Percentiles rank a stretch among this genome's conserved stretches.
Conservation (phyloP, 2,329 filamentous ascomycete species). For the Colletotrichum filicis region DNA sequence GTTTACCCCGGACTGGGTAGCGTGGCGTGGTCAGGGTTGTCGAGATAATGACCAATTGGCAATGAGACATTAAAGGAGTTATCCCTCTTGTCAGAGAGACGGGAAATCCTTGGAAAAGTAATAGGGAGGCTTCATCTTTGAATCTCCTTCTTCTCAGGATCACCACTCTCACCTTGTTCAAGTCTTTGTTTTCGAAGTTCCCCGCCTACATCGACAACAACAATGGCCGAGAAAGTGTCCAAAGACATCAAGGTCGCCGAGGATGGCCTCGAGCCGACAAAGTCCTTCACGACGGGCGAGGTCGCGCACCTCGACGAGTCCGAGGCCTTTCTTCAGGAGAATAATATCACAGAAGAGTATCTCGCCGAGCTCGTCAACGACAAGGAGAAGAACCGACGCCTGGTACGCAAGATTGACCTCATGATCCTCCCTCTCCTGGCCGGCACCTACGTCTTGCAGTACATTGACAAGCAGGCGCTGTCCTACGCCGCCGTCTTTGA, state of each 20-base stretch:
- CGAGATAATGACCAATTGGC: conserved; percentile 27
- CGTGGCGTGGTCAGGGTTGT: neutral
- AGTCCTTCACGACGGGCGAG: conserved; percentile 29
- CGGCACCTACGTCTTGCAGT: conserved; percentile 62
- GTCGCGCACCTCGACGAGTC: conserved; percentile 55
- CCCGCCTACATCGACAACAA: neutral
- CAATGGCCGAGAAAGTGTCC: conserved; percentile 7
- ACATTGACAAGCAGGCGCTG: conserved; percentile 66
- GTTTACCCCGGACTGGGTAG: conserved; percentile 25
- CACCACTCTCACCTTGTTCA: neutral
- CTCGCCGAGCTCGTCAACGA: conserved; percentile 58
- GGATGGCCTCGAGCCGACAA: conserved; percentile 31
- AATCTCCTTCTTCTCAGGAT: neutral
- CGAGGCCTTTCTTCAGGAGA: conserved; percentile 59
- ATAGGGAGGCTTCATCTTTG: neutral
- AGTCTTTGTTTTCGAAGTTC: neutral
- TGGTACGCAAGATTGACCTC: conserved; percentile 59
- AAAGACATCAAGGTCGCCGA: conserved; percentile 27
- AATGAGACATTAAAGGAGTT: conserved; percentile 20
- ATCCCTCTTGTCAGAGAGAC: neutral
- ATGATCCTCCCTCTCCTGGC: conserved; percentile 62
- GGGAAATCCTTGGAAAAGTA: neutral
- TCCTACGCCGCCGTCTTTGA: conserved; percentile 67
- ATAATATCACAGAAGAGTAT: conserved; percentile 55
- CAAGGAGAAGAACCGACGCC: conserved; percentile 40